Conservation (phyloP, 2,329 filamentous ascomycete species). For the Fusarium subtropicale region DNA sequence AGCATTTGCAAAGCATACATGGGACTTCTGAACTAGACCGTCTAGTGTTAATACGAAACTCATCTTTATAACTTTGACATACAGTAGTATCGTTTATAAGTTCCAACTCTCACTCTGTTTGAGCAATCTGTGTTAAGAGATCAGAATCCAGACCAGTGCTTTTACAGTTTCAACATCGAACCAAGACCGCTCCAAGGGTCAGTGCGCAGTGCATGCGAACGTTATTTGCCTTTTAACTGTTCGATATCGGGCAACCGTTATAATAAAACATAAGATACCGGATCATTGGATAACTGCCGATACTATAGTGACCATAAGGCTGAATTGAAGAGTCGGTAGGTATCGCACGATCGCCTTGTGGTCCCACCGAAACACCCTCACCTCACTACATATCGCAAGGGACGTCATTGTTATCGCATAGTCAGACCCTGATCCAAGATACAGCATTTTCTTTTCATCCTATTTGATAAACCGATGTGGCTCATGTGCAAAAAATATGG, state of each 20-base stretch:
- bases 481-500: constrained; percentile 10
- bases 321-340: background rate
- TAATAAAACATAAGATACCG: background rate
- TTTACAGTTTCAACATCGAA: background rate
- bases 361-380: background rate
- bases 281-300: background rate
- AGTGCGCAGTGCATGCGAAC: background rate
- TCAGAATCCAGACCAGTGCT: background rate
- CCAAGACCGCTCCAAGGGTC: background rate
- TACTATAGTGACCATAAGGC: background rate
- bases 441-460: background rate
- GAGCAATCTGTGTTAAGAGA: background rate
- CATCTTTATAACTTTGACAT: background rate
- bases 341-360: background rate
- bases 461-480: constrained; percentile 7
- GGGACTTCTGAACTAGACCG: background rate
- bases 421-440: background rate
- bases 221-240: background rate
- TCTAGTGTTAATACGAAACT: background rate
- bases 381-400: background rate
- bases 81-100: background rate
- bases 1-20: background rate
- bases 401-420: background rate
- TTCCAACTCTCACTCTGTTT: background rate
- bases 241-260: background rate